A percentile compares a stretch with the other conserved stretches of the same genome.
phyloP scores from a whole-genome alignment of 1,284 basidiomycete species.

The Cystobasidium slooffiae region DNA sequence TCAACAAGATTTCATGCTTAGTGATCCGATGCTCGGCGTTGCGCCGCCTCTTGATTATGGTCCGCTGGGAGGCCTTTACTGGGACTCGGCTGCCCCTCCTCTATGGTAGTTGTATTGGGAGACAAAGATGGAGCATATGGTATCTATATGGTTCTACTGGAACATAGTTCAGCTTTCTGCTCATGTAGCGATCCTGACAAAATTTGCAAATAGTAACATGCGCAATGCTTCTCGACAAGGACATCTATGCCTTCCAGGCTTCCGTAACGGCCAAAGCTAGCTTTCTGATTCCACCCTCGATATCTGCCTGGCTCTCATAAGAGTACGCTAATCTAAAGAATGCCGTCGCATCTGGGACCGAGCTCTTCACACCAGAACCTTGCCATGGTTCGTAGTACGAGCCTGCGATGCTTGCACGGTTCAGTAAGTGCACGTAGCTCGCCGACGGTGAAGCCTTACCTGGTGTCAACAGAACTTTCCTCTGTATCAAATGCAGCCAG shows the following conservation, averaged over 20 bases:
- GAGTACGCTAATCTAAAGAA: slow-evolving; percentile 35
- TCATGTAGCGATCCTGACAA: no score
- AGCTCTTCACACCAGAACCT: not conserved
- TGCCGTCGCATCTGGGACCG: not conserved
- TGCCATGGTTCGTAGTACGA: slow-evolving; percentile 37
- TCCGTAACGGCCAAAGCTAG: slow-evolving; percentile 8
- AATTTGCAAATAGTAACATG: no score
- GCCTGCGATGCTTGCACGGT: not conserved
- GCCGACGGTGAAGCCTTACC: not conserved
- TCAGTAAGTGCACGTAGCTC: not conserved
- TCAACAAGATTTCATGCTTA: not conserved
- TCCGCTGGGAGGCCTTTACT: slow-evolving; percentile 17
- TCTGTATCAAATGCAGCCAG: slow-evolving; percentile 26
- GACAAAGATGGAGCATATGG: not conserved
- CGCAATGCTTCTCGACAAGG: not conserved
- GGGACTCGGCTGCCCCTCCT: not conserved
- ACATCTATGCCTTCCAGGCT: slow-evolving; percentile 1
- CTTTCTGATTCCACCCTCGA: slow-evolving; percentile 1
- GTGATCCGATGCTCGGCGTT: not conserved
- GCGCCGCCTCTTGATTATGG: slow-evolving; percentile 12
- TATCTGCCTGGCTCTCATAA: slow-evolving; percentile 19
- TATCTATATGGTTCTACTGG: not conserved
- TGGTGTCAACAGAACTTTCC: slow-evolving; percentile 24
- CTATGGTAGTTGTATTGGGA: not conserved
- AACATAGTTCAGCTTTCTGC: not conserved